Evolutionary conservation across 2,329 filamentous ascomycete species (phyloP).

Genomic region (Aspergillus melleus): DNA sequence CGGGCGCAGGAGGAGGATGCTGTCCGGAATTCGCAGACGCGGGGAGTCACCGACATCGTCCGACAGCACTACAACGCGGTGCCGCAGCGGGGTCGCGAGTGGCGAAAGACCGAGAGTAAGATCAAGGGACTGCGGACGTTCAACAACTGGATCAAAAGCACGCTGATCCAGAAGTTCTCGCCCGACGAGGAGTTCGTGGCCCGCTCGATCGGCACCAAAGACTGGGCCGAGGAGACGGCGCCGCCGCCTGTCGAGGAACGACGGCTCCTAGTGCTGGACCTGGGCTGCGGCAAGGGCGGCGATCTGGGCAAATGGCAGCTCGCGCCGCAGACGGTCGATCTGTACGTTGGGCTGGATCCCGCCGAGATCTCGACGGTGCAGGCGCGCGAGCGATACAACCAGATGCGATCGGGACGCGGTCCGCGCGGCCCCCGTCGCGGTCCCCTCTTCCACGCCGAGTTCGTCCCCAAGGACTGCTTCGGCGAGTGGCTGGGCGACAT

Average conservation of each 20-base stretch:
- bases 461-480: conserved; percentile 90
- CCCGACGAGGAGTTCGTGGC: conserved; percentile 72
- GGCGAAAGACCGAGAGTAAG: conserved; percentile 88
- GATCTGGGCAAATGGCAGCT: conserved; percentile 96
- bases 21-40: conserved; percentile 36
- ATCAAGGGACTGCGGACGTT: conserved; percentile 93
- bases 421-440: conserved; percentile 57
- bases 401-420: conserved; percentile 62
- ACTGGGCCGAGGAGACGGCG: conserved; percentile 44
- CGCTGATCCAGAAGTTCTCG: conserved; percentile 94
- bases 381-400: conserved; percentile 77
- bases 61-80: conserved; percentile 95
- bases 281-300: conserved; percentile 95
- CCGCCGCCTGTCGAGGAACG: conserved; percentile 42
- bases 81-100: conserved; percentile 88
- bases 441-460: conserved; percentile 78
- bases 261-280: conserved; percentile 79
- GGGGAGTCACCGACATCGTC: conserved; percentile 80
- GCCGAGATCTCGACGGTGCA: conserved; percentile 91
- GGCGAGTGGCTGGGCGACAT: conserved; percentile 79
- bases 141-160: conserved; percentile 99
- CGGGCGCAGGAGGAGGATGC: conserved; percentile 42
- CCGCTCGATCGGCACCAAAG: conserved; percentile 43
- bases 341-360: conserved; percentile 93
- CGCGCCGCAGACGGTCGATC: conserved; percentile 82